Base-by-base conservation (phyloP, 129 eudicot genomes). In the Saposhnikovia divaricata region DNA sequence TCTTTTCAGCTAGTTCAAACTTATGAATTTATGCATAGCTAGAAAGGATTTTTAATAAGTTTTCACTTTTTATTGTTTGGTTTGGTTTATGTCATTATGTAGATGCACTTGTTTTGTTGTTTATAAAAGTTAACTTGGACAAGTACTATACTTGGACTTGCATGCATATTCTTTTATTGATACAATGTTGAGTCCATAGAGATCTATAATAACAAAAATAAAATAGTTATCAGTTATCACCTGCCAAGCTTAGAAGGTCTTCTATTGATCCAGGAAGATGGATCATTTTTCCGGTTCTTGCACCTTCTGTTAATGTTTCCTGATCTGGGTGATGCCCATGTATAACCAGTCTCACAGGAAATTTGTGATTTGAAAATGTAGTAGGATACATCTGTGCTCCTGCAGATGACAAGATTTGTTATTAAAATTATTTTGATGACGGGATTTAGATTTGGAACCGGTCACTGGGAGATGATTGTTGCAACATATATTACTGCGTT, bases 221-320 rank as follows among this genome's bases (percentile, higher is more conserved):
- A 9, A 9, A 59, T 73, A 73, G 82, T 45, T n/a, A 83, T 81
- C 78, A 73, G 82, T 45, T n/a, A 83, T 81, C 78, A 92, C 97
- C 93, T 87, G 93, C 91, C 81, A 90, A 83, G 55, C 75, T 76
- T 69, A 92, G 80, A 71, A 92, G 92, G 23, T 31, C 73, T 37
- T 87, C 92, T 50, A 89, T 71, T 50, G 96, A 87, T 51, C 87
- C 90, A 71, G 98, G 93, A 48, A 92, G 85, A 81, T 86, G 89
- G 77, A 89, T 88, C 51, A 92, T 87, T 85, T 86, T 90, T 78
- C 97, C 96, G 23, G 85, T 81, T 48, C 74, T 59, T 65, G 82
- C 87, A 78, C 83, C 76, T 63, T 80, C 84, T 77, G 73, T 80
- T 69, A 15, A 4, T 5, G 69, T 25, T 61, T 83, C 80, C 66